phyloP scores from a whole-genome alignment of 768 basidiomycete genomes.

The Xerocomus brunneocitrinus region DNA sequence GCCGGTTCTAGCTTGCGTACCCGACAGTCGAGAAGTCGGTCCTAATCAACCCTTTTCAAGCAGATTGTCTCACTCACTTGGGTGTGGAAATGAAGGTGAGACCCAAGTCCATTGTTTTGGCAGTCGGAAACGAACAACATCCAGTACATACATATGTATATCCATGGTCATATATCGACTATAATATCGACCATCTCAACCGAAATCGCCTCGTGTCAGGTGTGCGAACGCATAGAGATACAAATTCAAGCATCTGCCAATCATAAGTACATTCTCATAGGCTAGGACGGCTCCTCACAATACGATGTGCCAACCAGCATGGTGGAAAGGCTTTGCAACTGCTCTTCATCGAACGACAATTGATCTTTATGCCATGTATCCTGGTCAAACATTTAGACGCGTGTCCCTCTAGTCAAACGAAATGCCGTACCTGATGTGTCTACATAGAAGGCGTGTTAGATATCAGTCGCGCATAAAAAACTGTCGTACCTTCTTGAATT shows the following conservation, averaged over 20 bases:
- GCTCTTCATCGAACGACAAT: slow-evolving; percentile 82
- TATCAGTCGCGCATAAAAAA: slow-evolving; percentile 5
- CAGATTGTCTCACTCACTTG: background rate
- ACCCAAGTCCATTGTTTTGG: background rate
- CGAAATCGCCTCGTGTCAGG: background rate
- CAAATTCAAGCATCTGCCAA: slow-evolving; percentile 24
- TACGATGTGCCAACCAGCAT: slow-evolving; percentile 91
- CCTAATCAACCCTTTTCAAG: slow-evolving; percentile 17
- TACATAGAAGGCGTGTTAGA: slow-evolving; percentile 21
- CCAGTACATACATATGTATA: slow-evolving; percentile 1
- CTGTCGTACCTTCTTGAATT: slow-evolving; percentile 75
- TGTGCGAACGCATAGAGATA: background rate
- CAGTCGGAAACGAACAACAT: background rate
- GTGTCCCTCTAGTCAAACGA: slow-evolving; percentile 1
- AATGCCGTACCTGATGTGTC: slow-evolving; percentile 55
- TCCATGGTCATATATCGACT: slow-evolving; percentile 1
- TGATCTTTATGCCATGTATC: slow-evolving; percentile 94
- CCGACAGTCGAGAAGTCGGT: background rate
- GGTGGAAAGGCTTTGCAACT: slow-evolving; percentile 77
- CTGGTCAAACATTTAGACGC: slow-evolving; percentile 34
- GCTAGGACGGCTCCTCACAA: slow-evolving; percentile 44
- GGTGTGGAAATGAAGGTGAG: slow-evolving; percentile 1
- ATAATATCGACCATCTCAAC: background rate
- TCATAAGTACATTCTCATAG: slow-evolving; percentile 10
- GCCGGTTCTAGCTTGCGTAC: slow-evolving; percentile 1